phyloP scores from a whole-genome alignment of 2,329 filamentous ascomycete species.

The Ophiostoma ulmi region DNA sequence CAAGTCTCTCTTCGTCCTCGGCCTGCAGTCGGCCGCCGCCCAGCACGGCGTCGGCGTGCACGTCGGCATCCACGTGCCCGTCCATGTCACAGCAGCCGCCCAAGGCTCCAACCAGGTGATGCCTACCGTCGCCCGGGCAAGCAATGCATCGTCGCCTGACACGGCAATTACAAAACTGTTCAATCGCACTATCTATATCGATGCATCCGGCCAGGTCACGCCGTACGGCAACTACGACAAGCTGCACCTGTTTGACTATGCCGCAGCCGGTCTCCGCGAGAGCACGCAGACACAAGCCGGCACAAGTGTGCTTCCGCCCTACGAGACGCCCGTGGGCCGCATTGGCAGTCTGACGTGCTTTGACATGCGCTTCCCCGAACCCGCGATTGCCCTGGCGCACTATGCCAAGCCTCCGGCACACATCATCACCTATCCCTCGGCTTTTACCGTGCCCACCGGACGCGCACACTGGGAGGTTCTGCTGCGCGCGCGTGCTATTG shows the following conservation, averaged over 20 bases:
- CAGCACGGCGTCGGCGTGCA: constrained; percentile 65
- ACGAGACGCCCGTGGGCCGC: constrained; percentile 66
- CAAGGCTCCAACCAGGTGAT: constrained; percentile 26
- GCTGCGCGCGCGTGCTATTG: constrained; percentile 74
- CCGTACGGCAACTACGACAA: constrained; percentile 65
- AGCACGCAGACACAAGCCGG: constrained; percentile 32
- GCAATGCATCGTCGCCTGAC: background rate
- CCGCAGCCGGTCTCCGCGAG: constrained; percentile 43
- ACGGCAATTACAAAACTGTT: constrained; percentile 37
- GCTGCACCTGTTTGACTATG: constrained; percentile 79
- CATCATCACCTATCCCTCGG: constrained; percentile 78
- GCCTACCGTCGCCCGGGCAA: constrained; percentile 26
- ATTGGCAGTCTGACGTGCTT: constrained; percentile 85
- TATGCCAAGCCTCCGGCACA: constrained; percentile 50
- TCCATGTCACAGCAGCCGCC: constrained; percentile 37
- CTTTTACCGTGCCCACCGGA: constrained; percentile 84
- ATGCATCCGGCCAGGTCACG: constrained; percentile 39
- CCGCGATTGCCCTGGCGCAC: constrained; percentile 59
- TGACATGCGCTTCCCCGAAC: constrained; percentile 79
- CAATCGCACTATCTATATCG: constrained; percentile 52
- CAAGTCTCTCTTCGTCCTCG: constrained; percentile 67
- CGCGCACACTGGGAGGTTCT: constrained; percentile 79
- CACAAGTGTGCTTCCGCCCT: constrained; percentile 50
- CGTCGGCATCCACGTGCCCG: constrained; percentile 80
- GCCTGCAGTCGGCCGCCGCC: constrained; percentile 64